phyloP scores from a whole-genome alignment of 805 yeast genomes.

The Yamadazyma paraphyllophila region DNA sequence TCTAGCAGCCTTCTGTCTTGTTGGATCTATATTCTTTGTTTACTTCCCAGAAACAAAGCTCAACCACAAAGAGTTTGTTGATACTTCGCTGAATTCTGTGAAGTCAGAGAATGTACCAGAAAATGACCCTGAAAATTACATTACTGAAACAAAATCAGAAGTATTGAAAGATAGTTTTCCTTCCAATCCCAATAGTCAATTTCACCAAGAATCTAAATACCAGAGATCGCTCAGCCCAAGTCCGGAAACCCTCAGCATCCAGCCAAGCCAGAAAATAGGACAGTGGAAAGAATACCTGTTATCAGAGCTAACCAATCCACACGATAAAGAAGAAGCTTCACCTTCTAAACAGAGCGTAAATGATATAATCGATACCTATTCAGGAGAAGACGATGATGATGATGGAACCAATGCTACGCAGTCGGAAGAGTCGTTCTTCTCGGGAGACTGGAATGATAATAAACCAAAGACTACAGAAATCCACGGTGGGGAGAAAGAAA shows the following conservation, averaged over 20 bases:
- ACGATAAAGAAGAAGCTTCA: neutral
- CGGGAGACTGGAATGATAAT: constrained; percentile 15
- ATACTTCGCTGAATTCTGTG: no score
- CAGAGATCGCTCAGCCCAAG: no score
- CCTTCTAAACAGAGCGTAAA: neutral
- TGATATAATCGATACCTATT: neutral
- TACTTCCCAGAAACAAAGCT: constrained; percentile 47
- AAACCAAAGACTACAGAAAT: neutral
- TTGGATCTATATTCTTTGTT: constrained; percentile 27
- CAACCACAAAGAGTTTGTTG: constrained; percentile 4
- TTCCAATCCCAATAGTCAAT: no score
- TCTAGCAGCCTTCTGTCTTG: constrained; percentile 32
- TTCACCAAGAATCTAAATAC: no score
- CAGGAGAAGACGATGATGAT: neutral
- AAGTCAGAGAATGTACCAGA: no score
- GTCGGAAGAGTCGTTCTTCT: constrained; percentile 13
- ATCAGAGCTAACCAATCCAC: no score
- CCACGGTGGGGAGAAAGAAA: neutral
- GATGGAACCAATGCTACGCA: neutral
- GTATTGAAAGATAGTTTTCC: no score
- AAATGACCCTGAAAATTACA: no score
- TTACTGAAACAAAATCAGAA: no score
- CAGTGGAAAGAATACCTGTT: no score
- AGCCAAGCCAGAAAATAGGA: no score
- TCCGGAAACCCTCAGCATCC: no score